Conservation (phyloP, 208 protist genomes). For the Trypanosoma rangeli region DNA sequence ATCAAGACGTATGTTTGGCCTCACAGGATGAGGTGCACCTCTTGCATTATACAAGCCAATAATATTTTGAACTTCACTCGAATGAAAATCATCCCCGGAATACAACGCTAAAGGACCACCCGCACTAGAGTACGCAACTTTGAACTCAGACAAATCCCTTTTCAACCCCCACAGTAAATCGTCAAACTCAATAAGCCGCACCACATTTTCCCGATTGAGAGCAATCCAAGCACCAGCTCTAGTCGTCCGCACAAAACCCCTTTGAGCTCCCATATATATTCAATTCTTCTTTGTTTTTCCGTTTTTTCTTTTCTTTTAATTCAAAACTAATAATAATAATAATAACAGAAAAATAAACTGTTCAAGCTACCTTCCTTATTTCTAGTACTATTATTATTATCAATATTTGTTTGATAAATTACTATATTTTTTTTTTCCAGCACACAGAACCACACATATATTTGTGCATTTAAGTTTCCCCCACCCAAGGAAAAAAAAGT, state of each 20-base stretch:
- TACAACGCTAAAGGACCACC: constrained; percentile 62
- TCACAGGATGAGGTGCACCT: constrained; percentile 25
- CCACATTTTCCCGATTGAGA: constrained; percentile 46
- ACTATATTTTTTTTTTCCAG: neutral
- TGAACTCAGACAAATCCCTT: constrained; percentile 26
- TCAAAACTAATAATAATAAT: neutral
- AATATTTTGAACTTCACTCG: constrained; percentile 27
- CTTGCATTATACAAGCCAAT: constrained; percentile 34
- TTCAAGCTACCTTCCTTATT: too few species aligned
- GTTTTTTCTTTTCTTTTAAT: neutral
- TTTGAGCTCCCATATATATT: constrained; percentile 38
- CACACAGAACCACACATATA: too few species aligned
- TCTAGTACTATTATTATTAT: too few species aligned
- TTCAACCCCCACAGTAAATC: constrained; percentile 29
- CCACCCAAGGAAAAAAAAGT: too few species aligned
- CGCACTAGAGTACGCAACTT: constrained; percentile 44
- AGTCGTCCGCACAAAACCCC: constrained; percentile 42
- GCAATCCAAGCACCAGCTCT: constrained; percentile 64
- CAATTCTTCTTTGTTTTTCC: neutral
- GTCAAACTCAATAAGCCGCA: constrained; percentile 60
- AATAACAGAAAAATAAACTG: constrained; percentile 3
- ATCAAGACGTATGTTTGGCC: constrained; percentile 28
- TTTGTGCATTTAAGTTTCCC: too few species aligned
- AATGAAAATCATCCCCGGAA: constrained; percentile 9
- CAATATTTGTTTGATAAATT: neutral